Evolutionary conservation across 2,329 filamentous ascomycete genomes (phyloP).

Genomic region (Fusarium fujikuroi): DNA sequence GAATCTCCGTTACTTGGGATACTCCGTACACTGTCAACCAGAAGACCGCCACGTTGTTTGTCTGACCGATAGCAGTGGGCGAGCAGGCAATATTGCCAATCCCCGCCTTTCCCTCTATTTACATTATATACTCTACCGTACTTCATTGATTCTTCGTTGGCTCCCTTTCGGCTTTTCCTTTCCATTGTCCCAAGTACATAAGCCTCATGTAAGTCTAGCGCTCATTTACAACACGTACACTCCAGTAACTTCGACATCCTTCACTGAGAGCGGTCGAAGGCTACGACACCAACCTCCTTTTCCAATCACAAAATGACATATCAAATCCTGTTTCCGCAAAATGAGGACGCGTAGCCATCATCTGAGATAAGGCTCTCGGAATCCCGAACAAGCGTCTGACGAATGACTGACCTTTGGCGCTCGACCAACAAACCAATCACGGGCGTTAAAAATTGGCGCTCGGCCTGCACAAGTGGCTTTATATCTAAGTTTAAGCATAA

Average conservation of each 20-base stretch:
- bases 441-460: neutral
- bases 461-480: neutral
- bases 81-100: rapidly evolving
- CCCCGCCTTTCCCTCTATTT: rapidly evolving
- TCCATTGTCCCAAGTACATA: neutral
- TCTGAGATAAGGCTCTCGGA: neutral
- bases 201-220: rapidly evolving
- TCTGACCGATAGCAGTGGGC: rapidly evolving
- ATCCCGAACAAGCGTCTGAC: neutral
- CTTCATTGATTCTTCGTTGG: rapidly evolving
- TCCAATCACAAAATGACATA: neutral
- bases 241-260: too few species aligned
- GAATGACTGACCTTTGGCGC: neutral
- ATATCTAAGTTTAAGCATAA: conserved; percentile 1
- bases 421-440: neutral
- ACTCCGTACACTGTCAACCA: neutral
- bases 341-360: neutral
- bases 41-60: neutral
- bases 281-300: neutral
- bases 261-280: too few species aligned
- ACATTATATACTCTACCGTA: rapidly evolving
- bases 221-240: neutral
- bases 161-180: rapidly evolving
- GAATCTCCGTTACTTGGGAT: rapidly evolving
- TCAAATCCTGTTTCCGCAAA: neutral